Conservation (phyloP, 768 basidiomycete species). For the Saitozyma sp. region DNA sequence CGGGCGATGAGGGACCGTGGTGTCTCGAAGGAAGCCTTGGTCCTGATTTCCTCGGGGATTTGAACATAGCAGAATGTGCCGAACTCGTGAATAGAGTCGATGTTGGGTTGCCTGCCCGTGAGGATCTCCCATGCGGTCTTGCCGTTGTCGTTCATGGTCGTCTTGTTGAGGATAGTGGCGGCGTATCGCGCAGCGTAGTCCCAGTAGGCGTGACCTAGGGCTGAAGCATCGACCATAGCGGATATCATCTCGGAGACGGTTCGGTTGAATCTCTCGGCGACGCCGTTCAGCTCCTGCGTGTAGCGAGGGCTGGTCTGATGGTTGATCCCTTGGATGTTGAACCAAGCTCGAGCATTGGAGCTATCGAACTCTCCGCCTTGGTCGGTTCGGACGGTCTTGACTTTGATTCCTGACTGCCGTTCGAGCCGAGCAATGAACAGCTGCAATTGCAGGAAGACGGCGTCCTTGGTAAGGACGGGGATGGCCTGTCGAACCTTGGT, state of each 20-base stretch:
- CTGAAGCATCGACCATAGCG: constrained; percentile 17
- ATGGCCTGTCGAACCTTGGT: constrained; percentile 8
- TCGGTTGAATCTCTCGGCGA: constrained; percentile 26
- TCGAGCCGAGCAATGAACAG: constrained; percentile 6
- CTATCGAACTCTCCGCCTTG: constrained; percentile 20
- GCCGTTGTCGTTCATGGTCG: background rate
- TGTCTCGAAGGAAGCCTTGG: constrained; percentile 4
- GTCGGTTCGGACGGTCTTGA: constrained; percentile 24
- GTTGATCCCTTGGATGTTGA: constrained; percentile 5
- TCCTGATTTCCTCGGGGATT: constrained; percentile 13
- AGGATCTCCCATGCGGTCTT: constrained; percentile 1
- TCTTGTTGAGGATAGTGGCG: constrained; percentile 10
- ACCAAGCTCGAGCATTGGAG: background rate
- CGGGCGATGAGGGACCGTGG: constrained; percentile 5
- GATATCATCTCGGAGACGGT: constrained; percentile 28
- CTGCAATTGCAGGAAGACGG: constrained; percentile 1
- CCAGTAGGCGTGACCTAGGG: constrained; percentile 14
- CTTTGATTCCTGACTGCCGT: constrained; percentile 11
- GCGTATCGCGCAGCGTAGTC: constrained; percentile 14
- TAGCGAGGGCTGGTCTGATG: constrained; percentile 18
- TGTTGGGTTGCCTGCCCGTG: constrained; percentile 9
- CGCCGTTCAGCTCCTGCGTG: constrained; percentile 18
- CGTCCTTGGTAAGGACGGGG: background rate
- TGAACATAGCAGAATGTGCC: constrained; percentile 9
- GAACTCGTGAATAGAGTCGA: constrained; percentile 7